Evolutionary conservation across 2,329 filamentous ascomycete species (phyloP).

Genomic region (Alternaria triticina): DNA sequence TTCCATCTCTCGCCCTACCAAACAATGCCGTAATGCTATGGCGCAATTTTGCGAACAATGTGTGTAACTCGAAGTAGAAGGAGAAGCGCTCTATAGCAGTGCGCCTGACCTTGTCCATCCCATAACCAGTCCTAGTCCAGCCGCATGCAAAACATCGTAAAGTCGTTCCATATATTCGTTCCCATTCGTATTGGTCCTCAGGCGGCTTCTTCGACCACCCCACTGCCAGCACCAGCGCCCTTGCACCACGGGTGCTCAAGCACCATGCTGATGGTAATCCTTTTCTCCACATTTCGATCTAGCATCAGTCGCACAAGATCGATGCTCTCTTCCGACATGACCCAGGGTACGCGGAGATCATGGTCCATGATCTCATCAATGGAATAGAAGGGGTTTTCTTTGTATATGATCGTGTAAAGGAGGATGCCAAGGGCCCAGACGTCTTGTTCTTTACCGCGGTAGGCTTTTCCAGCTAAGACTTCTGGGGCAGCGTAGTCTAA

Average conservation of each 20-base stretch:
- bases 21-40: neutral
- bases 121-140: neutral
- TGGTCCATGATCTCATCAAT: constrained; percentile 99
- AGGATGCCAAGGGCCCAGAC: constrained; percentile 98
- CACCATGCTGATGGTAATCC: constrained; percentile 87
- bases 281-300: constrained; percentile 81
- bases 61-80: neutral
- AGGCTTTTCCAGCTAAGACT: constrained; percentile 88
- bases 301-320: constrained; percentile 92
- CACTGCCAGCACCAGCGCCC: constrained; percentile 7
- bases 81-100: neutral
- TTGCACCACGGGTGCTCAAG: constrained; percentile 84
- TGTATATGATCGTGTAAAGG: constrained; percentile 98
- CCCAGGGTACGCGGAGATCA: constrained; percentile 87
- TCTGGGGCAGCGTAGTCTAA: constrained; percentile 98
- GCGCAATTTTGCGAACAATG: neutral
- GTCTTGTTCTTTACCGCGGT: constrained; percentile 95
- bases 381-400: constrained; percentile 98
- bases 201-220: neutral
- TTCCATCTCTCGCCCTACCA: neutral
- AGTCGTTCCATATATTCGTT: constrained; percentile 6
- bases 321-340: constrained; percentile 89
- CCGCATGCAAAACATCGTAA: constrained; percentile 3
- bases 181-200: neutral
- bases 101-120: neutral